A percentile compares a stretch with the other conserved stretches of the same genome.
These are phyloP conservation scores for Nothomitra cinnamomea DNA, from an alignment of 2,329 filamentous ascomycete genomes.

Conservation along the genomic window DNA sequence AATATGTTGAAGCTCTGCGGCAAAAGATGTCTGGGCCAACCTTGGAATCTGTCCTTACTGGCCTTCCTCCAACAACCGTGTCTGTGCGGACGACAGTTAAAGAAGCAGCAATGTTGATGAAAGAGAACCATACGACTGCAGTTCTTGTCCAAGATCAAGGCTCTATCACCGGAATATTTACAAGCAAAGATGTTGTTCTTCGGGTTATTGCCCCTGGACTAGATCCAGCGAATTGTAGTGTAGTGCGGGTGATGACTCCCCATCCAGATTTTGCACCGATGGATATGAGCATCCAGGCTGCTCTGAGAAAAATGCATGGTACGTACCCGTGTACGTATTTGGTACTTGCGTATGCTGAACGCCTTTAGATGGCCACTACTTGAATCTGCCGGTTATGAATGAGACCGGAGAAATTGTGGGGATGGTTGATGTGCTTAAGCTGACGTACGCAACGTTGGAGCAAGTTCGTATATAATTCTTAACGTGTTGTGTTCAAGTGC, in stretches of 20 bases:
- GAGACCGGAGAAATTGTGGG: constrained; percentile 92
- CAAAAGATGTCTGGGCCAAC: constrained; percentile 97
- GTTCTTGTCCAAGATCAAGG: constrained; percentile 93
- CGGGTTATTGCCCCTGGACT: constrained; percentile 94
- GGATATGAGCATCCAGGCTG: constrained; percentile 98
- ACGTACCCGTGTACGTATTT: constrained; percentile 21
- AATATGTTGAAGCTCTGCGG: constrained; percentile 91
- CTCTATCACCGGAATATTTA: constrained; percentile 96
- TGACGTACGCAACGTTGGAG: constrained; percentile 94
- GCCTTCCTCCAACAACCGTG: constrained; percentile 81
- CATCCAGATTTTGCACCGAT: constrained; percentile 97
- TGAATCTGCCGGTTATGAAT: constrained; percentile 98
- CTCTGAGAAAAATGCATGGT: constrained; percentile 98
- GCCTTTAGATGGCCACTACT: constrained; percentile 74
- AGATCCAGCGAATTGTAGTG: constrained; percentile 87
- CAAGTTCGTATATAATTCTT: constrained; percentile 44
- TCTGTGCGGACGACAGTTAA: constrained; percentile 92
- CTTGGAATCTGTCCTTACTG: constrained; percentile 82
- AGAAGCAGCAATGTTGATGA: constrained; percentile 91
- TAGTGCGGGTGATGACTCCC: constrained; percentile 96
- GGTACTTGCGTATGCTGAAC: background rate
- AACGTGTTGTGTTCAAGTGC: background rate
- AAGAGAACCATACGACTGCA: constrained; percentile 95
- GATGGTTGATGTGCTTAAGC: constrained; percentile 97
- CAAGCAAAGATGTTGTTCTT: constrained; percentile 95